Evolutionary conservation across 2,329 filamentous ascomycete genomes (phyloP).

Genomic region (Helotiales sp.): DNA sequence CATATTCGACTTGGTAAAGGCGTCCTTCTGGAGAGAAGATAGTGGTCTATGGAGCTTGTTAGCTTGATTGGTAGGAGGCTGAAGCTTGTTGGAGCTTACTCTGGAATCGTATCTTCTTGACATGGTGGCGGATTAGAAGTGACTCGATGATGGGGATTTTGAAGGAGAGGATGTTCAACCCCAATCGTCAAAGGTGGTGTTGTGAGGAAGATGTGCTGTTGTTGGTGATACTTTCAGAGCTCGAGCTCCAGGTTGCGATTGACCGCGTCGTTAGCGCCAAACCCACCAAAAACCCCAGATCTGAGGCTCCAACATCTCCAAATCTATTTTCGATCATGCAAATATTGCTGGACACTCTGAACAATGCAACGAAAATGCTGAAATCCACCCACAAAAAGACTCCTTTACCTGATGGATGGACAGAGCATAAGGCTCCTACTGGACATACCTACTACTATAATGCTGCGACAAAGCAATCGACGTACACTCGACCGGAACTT

Average conservation of each 20-base stretch:
- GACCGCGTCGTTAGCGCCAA: constrained; percentile 23
- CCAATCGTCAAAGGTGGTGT: constrained; percentile 16
- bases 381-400: constrained; percentile 72
- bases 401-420: constrained; percentile 79
- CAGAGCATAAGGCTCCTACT: constrained; percentile 86
- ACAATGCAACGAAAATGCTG: constrained; percentile 54
- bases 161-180: constrained; percentile 6
- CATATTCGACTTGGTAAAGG: constrained; percentile 99
- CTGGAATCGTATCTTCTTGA: constrained; percentile 97
- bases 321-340: constrained; percentile 16
- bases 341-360: no score
- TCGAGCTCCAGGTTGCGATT: constrained; percentile 31
- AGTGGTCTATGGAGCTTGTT: constrained; percentile 67
- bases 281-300: constrained; percentile 1
- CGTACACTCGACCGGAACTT: constrained; percentile 70
- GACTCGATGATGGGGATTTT: neutral
- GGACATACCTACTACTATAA: constrained; percentile 89
- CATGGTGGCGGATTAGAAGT: constrained; percentile 54
- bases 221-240: constrained; percentile 14
- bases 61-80: constrained; percentile 28
- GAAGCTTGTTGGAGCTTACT: constrained; percentile 56
- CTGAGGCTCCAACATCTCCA: constrained; percentile 3
- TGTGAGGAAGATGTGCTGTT: constrained; percentile 12
- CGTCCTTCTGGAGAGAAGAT: constrained; percentile 99
- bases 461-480: constrained; percentile 77